These are phyloP conservation scores for Anastatica hierochuntica DNA, from an alignment of 345 rosid species.

Conservation along the genomic window DNA sequence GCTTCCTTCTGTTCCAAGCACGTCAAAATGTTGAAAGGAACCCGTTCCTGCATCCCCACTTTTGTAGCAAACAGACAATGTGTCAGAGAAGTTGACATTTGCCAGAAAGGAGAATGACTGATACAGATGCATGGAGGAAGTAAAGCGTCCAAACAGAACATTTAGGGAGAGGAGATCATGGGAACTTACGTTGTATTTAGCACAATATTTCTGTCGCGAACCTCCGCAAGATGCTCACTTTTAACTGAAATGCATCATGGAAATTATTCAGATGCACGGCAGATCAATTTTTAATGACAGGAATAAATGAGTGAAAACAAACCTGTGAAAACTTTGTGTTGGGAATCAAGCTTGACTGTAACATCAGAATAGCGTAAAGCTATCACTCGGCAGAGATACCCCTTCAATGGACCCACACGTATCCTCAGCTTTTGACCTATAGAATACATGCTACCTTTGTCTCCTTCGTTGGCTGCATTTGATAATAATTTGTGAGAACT, in stretches of 20 bases:
- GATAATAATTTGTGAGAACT: constrained; percentile 22
- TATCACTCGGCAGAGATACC: constrained; percentile 84
- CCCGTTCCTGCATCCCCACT: constrained; percentile 56
- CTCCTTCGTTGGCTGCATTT: constrained; percentile 62
- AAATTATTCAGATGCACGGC: constrained; percentile 9
- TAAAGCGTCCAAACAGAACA: neutral
- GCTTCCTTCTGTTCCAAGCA: constrained; percentile 53
- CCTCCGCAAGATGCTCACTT: constrained; percentile 80
- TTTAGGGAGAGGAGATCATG: neutral
- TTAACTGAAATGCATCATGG: constrained; percentile 46
- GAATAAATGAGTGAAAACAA: constrained; percentile 6
- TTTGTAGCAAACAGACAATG: constrained; percentile 17
- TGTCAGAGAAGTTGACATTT: constrained; percentile 20
- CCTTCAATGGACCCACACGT: constrained; percentile 85
- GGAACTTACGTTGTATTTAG: constrained; percentile 34
- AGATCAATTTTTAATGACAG: constrained; percentile 1
- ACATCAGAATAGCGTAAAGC: constrained; percentile 66
- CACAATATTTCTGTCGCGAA: constrained; percentile 57
- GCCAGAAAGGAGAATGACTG: neutral
- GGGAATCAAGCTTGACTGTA: constrained; percentile 89
- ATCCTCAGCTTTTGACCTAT: constrained; percentile 91
- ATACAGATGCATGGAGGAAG: constrained; percentile 1
- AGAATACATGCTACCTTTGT: constrained; percentile 54
- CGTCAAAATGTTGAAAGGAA: constrained; percentile 57
- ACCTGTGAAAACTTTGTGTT: constrained; percentile 83